phyloP scores from a whole-genome alignment of 768 basidiomycete genomes.

The Gymnopilus junonius region DNA sequence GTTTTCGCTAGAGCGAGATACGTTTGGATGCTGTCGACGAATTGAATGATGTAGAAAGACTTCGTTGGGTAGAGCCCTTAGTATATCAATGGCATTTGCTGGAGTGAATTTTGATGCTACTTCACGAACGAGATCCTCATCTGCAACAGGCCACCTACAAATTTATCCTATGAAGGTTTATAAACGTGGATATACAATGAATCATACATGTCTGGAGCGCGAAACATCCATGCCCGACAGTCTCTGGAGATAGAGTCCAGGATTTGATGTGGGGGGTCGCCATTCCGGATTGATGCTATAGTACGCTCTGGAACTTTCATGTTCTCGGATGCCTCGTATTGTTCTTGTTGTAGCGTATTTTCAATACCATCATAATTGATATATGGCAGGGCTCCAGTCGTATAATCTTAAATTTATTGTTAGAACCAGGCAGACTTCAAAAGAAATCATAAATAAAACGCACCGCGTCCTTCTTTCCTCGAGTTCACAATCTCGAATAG shows the following conservation, averaged over 20 bases:
- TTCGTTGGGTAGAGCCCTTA: not conserved
- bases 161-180: not conserved
- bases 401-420: not conserved
- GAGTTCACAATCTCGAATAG: constrained; percentile 15
- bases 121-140: not conserved
- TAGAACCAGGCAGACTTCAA: not conserved
- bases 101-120: not conserved
- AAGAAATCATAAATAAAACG: not conserved
- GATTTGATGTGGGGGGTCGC: not conserved
- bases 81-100: not conserved
- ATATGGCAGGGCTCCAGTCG: not conserved
- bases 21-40: not conserved
- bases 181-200: not conserved
- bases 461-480: constrained; percentile 9
- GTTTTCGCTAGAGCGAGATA: not conserved
- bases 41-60: not conserved
- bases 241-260: constrained; percentile 1
- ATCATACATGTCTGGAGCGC: constrained; percentile 7
- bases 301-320: not conserved
- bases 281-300: not conserved
- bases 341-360: constrained; percentile 7
- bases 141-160: not conserved
- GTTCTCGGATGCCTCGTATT: not conserved
- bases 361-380: constrained; percentile 9
- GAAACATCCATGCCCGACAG: constrained; percentile 12